A percentile compares a stretch with the other conserved stretches of the same genome.
These are phyloP conservation scores for Epichloe bromicola DNA, from an alignment of 2,329 filamentous ascomycete species.

Conservation along the genomic window DNA sequence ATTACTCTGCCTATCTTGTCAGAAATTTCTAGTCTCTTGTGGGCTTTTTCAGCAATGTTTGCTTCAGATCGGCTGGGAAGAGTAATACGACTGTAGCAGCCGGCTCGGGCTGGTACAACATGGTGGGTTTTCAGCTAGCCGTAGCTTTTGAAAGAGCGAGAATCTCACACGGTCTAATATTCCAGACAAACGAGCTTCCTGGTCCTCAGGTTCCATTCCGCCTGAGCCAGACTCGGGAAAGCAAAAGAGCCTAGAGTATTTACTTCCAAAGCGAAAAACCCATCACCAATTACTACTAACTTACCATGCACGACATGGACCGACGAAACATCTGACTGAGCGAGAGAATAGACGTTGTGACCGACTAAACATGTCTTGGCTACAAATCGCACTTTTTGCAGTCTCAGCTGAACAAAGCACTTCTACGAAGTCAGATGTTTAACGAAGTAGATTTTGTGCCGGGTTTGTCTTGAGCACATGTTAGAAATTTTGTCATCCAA, in stretches of 20 bases:
- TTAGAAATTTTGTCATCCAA: background rate
- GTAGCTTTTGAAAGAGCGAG: background rate
- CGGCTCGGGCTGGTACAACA: conserved; percentile 69
- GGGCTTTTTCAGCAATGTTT: conserved; percentile 62
- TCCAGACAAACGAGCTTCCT: conserved; percentile 1
- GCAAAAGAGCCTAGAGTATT: background rate
- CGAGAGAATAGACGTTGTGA: background rate
- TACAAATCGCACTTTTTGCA: background rate
- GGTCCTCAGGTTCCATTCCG: background rate
- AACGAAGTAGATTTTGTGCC: background rate
- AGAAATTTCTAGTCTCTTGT: conserved; percentile 41
- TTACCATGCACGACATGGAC: background rate
- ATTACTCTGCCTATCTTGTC: background rate
- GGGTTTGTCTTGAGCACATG: background rate
- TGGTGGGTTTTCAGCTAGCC: conserved; percentile 40
- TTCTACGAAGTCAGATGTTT: background rate
- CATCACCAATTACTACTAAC: background rate
- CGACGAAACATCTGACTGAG: background rate
- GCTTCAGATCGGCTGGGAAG: conserved; percentile 55
- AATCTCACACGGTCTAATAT: background rate
- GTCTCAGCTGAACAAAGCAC: background rate
- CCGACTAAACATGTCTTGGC: background rate
- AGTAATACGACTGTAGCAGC: conserved; percentile 62
- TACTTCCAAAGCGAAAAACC: background rate
- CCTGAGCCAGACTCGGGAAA: background rate